A percentile compares a stretch with the other conserved stretches of the same genome.
Evolutionary conservation across 1,139 yeast species (phyloP).

Genomic region (Geotrichum restrictum): DNA sequence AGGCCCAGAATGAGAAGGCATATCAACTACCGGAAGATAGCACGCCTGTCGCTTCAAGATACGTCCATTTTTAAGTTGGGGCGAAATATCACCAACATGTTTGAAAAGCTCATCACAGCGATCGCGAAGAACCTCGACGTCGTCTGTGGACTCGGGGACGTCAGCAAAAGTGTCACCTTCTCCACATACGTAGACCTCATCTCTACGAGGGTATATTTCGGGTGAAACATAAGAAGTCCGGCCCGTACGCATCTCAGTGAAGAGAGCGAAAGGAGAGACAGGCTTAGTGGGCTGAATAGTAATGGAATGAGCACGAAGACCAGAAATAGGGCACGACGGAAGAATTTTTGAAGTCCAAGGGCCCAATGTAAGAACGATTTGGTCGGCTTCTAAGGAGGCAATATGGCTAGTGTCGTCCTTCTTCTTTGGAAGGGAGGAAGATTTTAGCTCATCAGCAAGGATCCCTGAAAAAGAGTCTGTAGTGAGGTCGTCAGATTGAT

Average conservation of each 20-base stretch:
- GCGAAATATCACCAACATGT: conserved; percentile 75
- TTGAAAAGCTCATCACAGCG: conserved; percentile 84
- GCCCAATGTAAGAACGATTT: conserved; percentile 81
- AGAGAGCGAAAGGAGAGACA: conserved; percentile 89
- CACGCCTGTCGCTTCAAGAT: conserved; percentile 88
- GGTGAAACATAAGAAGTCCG: conserved; percentile 70
- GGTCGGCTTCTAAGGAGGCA: conserved; percentile 53
- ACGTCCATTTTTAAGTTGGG: conserved; percentile 67
- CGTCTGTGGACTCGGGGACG: conserved; percentile 91
- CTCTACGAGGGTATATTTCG: conserved; percentile 90
- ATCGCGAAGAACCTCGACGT: conserved; percentile 80
- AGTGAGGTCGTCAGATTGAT: conserved; percentile 1
- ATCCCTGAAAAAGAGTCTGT: conserved; percentile 8
- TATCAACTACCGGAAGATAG: conserved; percentile 88
- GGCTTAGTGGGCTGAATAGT: conserved; percentile 70
- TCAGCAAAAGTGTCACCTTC: conserved; percentile 91
- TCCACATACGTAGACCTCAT: conserved; percentile 95
- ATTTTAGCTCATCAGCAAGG: not conserved
- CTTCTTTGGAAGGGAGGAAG: conserved; percentile 13
- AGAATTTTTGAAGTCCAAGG: conserved; percentile 93
- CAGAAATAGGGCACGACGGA: conserved; percentile 90
- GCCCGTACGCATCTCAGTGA: conserved; percentile 77
- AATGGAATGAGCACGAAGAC: conserved; percentile 90
- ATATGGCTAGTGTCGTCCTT: conserved; percentile 12
- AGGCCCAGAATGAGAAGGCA: conserved; percentile 90